A percentile compares a stretch with the other conserved stretches of the same genome.
phyloP scores from a whole-genome alignment of 2,329 filamentous ascomycete species.

The Cordyceps tenuipes region DNA sequence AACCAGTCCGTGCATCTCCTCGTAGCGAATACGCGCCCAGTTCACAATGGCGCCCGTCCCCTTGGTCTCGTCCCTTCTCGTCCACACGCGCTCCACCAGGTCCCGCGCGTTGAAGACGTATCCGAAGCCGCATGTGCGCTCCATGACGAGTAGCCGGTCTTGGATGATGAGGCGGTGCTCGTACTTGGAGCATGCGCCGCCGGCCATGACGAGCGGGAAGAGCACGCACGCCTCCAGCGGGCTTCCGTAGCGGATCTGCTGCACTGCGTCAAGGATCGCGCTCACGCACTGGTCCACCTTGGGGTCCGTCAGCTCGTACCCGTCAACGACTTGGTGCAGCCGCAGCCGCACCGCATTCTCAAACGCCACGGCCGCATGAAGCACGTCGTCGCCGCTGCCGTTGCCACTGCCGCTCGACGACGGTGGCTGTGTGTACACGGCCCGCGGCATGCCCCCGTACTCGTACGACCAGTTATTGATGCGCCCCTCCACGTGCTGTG shows the following conservation, averaged over 20 bases:
- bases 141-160: constrained; percentile 34
- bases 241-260: constrained; percentile 33
- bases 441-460: constrained; percentile 20
- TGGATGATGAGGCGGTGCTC: constrained; percentile 31
- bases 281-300: constrained; percentile 25
- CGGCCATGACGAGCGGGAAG: constrained; percentile 34
- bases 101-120: constrained; percentile 33
- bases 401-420: neutral
- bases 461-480: constrained; percentile 31
- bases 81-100: constrained; percentile 33
- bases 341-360: constrained; percentile 33
- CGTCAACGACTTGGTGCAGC: constrained; percentile 34
- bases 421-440: constrained; percentile 17
- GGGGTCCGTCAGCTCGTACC: constrained; percentile 28
- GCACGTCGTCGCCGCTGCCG: constrained; percentile 23
- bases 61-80: constrained; percentile 20
- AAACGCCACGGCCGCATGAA: constrained; percentile 30
- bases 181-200: constrained; percentile 26
- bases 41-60: constrained; percentile 24
- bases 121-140: constrained; percentile 33
- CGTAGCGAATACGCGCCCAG: constrained; percentile 27
- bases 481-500: constrained; percentile 24
- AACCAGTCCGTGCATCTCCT: constrained; percentile 28
- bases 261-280: constrained; percentile 27
- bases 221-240: constrained; percentile 32